Base-by-base conservation (phyloP, 768 basidiomycete genomes). In the Suillus variegatus region DNA sequence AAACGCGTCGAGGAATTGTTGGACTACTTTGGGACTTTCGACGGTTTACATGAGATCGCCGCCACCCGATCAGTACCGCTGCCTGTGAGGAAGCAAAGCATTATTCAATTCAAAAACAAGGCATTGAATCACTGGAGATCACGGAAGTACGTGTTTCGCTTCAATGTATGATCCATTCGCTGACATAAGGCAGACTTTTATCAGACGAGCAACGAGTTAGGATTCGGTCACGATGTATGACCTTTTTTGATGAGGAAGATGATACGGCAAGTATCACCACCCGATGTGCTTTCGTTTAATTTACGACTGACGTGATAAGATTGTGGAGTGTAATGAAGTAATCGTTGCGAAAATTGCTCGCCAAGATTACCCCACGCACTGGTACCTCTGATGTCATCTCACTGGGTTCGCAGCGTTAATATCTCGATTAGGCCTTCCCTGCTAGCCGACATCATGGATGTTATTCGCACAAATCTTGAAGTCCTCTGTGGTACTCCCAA, bases 51-150 rank as follows among this genome's bases (percentile, higher is more conserved):
- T 69, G 85, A 88, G 68, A 92, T 94, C 74, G 91, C 92, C 28
- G 81, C 86, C 36, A 83, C 87, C 69, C 79, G 77, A 67, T 75
- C 81, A 2, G 75, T 89, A n/a, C 88, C 91, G 16, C 75, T 90
- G 44, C 79, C 79, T 18, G 84, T 95, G 60, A 87, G 94, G 49
- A 85, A 91, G 69, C 91, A 92, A 74, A 88, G 91, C 32, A 92
- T 94, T 67, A 91, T 96, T 63, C 93, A 94, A 72, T 91, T 95
- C 80, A 96, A 96, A 79, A 96, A 95, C 70, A 82, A 84, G 1
- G 89, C 88, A 3, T 75, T 88, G 4, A 78, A 78, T 58, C 89
- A 92, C 71, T 97, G 95, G 95, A 82, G 85, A 72, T 89, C 88
- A 40, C 79, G 88, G 79, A 93, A 87, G 93, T 92, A 68, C 73